Evolutionary conservation across 2,329 filamentous ascomycete genomes (phyloP).

Genomic region (Blumeria graminis): DNA sequence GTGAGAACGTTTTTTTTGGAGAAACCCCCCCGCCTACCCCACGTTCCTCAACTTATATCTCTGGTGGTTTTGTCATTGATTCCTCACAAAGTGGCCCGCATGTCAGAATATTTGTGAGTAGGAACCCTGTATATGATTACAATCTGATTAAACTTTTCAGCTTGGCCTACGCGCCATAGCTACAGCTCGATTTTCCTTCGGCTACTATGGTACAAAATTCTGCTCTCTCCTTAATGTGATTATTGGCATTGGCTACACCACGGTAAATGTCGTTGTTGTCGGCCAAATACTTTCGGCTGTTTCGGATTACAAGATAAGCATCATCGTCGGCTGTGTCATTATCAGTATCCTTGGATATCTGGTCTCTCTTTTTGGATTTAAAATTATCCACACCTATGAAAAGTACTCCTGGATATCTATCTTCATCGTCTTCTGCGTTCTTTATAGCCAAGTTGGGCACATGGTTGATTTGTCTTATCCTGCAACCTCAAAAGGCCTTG

Average conservation of each 20-base stretch:
- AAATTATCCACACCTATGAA: slow-evolving; percentile 22
- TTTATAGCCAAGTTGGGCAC: slow-evolving; percentile 22
- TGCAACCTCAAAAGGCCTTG: slow-evolving; percentile 14
- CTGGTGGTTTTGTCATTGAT: too few species aligned
- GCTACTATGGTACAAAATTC: slow-evolving; percentile 25
- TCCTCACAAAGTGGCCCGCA: too few species aligned
- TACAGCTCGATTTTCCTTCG: slow-evolving; percentile 23
- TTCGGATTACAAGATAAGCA: slow-evolving; percentile 18
- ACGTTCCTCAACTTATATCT: too few species aligned
- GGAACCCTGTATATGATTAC: neutral
- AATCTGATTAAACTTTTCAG: slow-evolving; percentile 5
- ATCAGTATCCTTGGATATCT: slow-evolving; percentile 12
- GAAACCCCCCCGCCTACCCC: too few species aligned
- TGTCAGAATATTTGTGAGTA: too few species aligned
- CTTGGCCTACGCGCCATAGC: slow-evolving; percentile 20
- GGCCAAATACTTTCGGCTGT: slow-evolving; percentile 15
- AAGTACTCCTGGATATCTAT: slow-evolving; percentile 24
- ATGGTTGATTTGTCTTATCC: slow-evolving; percentile 19
- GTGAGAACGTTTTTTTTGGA: slow-evolving; percentile 7
- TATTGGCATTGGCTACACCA: slow-evolving; percentile 18
- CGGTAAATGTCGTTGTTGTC: slow-evolving; percentile 23
- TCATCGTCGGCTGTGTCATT: slow-evolving; percentile 17
- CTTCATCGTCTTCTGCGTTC: slow-evolving; percentile 22
- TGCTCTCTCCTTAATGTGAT: slow-evolving; percentile 23
- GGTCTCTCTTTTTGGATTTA: slow-evolving; percentile 16